These are phyloP conservation scores for Thelephora terrestris DNA, from an alignment of 1,284 basidiomycete species.

Conservation along the genomic window DNA sequence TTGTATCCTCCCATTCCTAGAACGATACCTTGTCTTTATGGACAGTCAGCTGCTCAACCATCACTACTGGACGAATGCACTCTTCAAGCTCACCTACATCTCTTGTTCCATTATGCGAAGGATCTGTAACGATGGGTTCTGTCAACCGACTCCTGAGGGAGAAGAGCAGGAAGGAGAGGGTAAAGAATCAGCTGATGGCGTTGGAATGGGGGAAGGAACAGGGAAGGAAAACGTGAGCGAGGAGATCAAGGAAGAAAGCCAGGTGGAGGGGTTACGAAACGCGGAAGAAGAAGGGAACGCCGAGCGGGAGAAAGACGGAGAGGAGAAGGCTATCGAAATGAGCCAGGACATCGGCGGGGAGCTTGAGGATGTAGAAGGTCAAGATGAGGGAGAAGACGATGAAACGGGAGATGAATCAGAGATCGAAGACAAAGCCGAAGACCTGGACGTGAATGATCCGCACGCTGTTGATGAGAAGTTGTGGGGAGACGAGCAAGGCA, in stretches of 20 bases:
- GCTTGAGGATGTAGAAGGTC: slow-evolving; percentile 69
- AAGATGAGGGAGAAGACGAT: slow-evolving; percentile 35
- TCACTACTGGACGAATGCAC: slow-evolving; percentile 60
- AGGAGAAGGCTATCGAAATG: slow-evolving; percentile 67
- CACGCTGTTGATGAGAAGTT: slow-evolving; percentile 91
- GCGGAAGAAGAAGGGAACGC: slow-evolving; percentile 50
- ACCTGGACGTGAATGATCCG: slow-evolving; percentile 79
- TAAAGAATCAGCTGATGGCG: slow-evolving; percentile 56
- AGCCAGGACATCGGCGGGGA: slow-evolving; percentile 73
- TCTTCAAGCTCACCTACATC: slow-evolving; percentile 82
- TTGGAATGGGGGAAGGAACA: slow-evolving; percentile 79
- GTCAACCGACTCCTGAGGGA: slow-evolving; percentile 62
- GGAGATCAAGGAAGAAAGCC: slow-evolving; percentile 91
- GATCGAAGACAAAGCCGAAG: slow-evolving; percentile 47
- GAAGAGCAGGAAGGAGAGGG: slow-evolving; percentile 40
- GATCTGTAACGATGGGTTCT: slow-evolving; percentile 85
- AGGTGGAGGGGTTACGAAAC: slow-evolving; percentile 87
- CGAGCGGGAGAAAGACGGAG: slow-evolving; percentile 43
- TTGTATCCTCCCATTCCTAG: slow-evolving; percentile 58
- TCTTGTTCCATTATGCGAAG: slow-evolving; percentile 67
- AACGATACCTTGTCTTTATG: slow-evolving; percentile 43
- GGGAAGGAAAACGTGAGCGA: slow-evolving; percentile 85
- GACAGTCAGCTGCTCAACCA: slow-evolving; percentile 45
- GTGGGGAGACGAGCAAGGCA: slow-evolving; percentile 77
- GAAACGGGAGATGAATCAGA: slow-evolving; percentile 38